Evolutionary conservation across 78 protist genomes (phyloP).

Genomic region (Dictyostelium firmibasis): DNA sequence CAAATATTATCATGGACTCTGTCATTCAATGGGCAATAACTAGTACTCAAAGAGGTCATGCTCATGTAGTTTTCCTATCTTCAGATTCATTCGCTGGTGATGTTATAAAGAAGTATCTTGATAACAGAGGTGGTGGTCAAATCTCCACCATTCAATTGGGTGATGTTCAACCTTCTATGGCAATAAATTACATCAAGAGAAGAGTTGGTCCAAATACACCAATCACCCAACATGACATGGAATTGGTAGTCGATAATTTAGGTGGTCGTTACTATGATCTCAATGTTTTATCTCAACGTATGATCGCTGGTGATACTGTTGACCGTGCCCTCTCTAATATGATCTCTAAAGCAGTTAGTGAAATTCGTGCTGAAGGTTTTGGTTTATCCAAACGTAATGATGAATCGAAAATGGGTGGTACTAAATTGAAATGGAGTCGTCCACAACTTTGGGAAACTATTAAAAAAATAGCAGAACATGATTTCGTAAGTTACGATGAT

Average conservation of each 20-base stretch:
- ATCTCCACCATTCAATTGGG: constrained; percentile 44
- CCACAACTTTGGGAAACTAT: constrained; percentile 77
- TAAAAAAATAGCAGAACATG: constrained; percentile 28
- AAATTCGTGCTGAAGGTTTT: constrained; percentile 70
- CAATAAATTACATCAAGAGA: constrained; percentile 22
- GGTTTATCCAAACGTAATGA: constrained; percentile 63
- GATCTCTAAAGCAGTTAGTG: constrained; percentile 36
- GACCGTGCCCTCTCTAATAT: background rate
- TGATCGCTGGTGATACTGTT: constrained; percentile 41
- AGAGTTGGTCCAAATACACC: background rate
- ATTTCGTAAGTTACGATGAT: constrained; percentile 41
- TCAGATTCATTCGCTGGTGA: constrained; percentile 73
- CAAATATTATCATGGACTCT: constrained; percentile 60
- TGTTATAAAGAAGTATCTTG: constrained; percentile 43
- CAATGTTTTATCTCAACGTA: constrained; percentile 22
- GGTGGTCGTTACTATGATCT: constrained; percentile 74
- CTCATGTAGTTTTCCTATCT: constrained; percentile 66
- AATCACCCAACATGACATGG: background rate
- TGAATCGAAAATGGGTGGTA: background rate
- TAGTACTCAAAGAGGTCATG: constrained; percentile 35
- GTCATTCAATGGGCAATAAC: constrained; percentile 76
- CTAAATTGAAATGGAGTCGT: constrained; percentile 41
- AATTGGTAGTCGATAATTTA: background rate
- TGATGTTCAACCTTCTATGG: constrained; percentile 32
- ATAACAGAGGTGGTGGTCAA: constrained; percentile 67